Conservation (phyloP, 345 rosid species). For the Gossypium mustelinum region DNA sequence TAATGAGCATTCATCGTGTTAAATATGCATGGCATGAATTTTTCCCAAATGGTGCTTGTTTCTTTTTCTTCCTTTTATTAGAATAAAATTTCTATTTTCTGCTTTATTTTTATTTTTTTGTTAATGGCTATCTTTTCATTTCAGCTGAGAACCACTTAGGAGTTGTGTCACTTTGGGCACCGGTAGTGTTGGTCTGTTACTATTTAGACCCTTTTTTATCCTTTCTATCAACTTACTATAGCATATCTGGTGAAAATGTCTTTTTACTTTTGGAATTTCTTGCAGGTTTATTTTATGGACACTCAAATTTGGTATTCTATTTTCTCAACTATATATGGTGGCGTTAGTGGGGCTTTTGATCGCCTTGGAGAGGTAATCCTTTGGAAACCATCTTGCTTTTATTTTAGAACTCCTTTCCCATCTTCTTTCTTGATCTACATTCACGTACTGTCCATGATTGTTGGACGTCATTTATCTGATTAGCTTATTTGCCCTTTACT, state of each 20-base stretch:
- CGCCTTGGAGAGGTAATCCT: conserved; percentile 85
- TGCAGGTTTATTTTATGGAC: conserved; percentile 49
- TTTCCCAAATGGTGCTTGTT: conserved; percentile 64
- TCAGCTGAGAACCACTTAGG: conserved; percentile 70
- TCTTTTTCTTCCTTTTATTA: not conserved
- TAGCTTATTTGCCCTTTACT: not conserved
- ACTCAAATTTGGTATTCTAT: conserved; percentile 94
- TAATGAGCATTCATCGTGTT: conserved; percentile 62
- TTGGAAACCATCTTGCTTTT: not conserved
- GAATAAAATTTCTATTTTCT: not conserved
- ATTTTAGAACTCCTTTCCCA: not conserved
- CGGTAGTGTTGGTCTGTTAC: conserved; percentile 61
- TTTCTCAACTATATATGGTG: conserved; percentile 86
- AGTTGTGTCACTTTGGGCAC: conserved; percentile 80
- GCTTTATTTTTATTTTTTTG: conserved; percentile 12
- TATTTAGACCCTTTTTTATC: conserved; percentile 3
- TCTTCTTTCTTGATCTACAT: conserved; percentile 6
- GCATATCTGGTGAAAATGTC: conserved; percentile 10
- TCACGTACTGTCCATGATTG: not conserved
- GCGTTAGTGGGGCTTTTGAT: conserved; percentile 88
- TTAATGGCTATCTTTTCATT: conserved; percentile 22
- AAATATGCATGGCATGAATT: conserved; percentile 87
- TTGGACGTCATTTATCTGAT: not conserved
- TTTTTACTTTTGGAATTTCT: conserved; percentile 18
- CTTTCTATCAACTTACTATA: conserved; percentile 2